These are phyloP conservation scores for Mycena galericulata DNA, from an alignment of 768 basidiomycete genomes.

Conservation along the genomic window DNA sequence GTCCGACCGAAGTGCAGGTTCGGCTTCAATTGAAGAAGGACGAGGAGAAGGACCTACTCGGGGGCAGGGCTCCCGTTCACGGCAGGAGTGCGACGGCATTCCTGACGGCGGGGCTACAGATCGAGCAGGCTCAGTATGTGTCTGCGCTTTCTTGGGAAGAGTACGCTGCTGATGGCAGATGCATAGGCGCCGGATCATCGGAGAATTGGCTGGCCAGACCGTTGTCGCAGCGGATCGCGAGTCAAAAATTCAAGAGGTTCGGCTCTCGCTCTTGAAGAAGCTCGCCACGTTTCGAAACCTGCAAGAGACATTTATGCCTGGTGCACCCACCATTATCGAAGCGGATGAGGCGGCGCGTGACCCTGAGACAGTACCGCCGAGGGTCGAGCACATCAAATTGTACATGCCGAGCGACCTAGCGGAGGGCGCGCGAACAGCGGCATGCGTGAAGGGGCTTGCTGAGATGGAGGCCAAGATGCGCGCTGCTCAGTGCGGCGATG, in stretches of 20 bases:
- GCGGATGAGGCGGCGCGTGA: neutral
- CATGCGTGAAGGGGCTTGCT: neutral
- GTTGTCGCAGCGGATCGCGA: constrained; percentile 4
- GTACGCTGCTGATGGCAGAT: neutral
- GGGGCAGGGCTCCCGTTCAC: neutral
- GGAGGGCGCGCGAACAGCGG: neutral
- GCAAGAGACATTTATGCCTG: neutral
- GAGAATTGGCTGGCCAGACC: neutral
- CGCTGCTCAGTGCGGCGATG: neutral
- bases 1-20: constrained; percentile 19
- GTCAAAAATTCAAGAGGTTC: constrained; percentile 2
- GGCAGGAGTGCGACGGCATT: constrained; percentile 18
- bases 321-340: neutral
- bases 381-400: neutral
- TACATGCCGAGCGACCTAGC: constrained; percentile 8
- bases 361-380: neutral
- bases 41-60: neutral
- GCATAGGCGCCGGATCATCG: neutral
- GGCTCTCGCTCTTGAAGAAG: neutral
- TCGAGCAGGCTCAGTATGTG: constrained; percentile 23
- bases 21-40: constrained; percentile 13
- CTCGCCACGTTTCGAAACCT: neutral
- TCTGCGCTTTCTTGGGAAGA: neutral
- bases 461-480: neutral
- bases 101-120: too few relatives aligned